Evolutionary conservation across 202 grass and related monocot genomes (phyloP), one percentile per base, ranked within the genome.

Genomic region (Carex arenaria): DNA sequence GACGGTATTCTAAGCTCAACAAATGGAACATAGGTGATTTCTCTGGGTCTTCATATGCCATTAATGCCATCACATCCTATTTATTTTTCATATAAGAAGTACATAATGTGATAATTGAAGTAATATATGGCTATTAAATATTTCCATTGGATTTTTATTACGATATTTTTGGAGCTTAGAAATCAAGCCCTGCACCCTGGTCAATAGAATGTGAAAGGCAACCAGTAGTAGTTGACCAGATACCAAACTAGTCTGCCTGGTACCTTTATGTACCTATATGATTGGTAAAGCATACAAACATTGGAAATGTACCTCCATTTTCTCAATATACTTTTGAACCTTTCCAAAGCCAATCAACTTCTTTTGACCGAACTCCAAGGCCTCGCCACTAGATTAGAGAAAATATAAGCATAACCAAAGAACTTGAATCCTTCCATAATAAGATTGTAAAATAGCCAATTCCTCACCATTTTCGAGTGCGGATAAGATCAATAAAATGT

Each of bases 11-110:
- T 76, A 88, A 89, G 79, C 91, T 94, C 85, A 99, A 85, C 81
- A 95, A 87, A 94, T 94, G 79, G 83, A 99, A 99, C 93, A 99
- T 99, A 38, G 97, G 97, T 84, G 97, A 96, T 84, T 91, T 99
- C 86, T 99, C 93, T 64, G 97, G 97, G 45, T 99, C 97, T 67
- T 91, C 87, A 79, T 99, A 99, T 69, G 97, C 93, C 83, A 99
- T 81, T 20, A 99, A 90, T 38, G 97, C 91, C 85, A 96, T 89
- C 70, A 99, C 90, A 79, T 96, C 97, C 97, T 99, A 26, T 69
- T 79, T 66, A 70, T 64, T 60, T 82, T 70, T 67, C 62, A 78
- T 2, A 11, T 60, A 40, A 36, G 52, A 60, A 18, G 10, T 38
- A 59, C 30, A 60, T n/a, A 77, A 78, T 60, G 22, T 22, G 15